Conservation (phyloP, 257 asterid species). For the Solanum medicagineum region DNA sequence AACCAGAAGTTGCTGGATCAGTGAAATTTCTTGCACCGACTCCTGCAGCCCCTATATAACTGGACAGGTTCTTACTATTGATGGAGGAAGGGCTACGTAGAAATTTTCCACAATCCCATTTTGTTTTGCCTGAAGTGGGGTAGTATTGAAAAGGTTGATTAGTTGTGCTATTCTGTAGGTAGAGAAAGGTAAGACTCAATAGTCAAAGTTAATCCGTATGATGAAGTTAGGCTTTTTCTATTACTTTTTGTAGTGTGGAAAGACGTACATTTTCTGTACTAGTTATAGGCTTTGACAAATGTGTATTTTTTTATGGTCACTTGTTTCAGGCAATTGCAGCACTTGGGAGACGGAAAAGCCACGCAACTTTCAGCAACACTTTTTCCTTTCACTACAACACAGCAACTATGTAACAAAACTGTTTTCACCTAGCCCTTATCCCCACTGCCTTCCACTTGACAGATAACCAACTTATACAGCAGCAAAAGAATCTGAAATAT, state of each 20-base stretch:
- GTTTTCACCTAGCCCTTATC: conserved; percentile 13
- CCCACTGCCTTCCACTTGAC: conserved; percentile 30
- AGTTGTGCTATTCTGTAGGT: background rate
- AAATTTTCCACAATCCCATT: background rate
- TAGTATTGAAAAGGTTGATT: background rate
- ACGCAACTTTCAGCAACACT: background rate
- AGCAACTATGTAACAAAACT: background rate
- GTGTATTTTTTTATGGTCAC: background rate
- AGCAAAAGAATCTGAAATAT: background rate
- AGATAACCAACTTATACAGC: background rate
- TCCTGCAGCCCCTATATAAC: conserved; percentile 74
- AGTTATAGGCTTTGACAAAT: background rate
- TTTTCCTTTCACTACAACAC: background rate
- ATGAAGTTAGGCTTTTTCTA: no score
- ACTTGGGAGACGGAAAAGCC: background rate
- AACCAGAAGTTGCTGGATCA: conserved; percentile 38
- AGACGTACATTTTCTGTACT: background rate
- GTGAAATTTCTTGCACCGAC: conserved; percentile 24
- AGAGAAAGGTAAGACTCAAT: background rate
- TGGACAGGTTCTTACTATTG: conserved; percentile 88
- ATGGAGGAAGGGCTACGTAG: conserved; percentile 89
- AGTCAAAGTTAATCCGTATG: no score
- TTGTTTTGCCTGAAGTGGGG: background rate
- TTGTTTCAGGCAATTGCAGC: background rate
- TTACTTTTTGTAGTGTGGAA: no score